Evolutionary conservation across 2,329 filamentous ascomycete species (phyloP).

Genomic region (Colletotrichum siamense): DNA sequence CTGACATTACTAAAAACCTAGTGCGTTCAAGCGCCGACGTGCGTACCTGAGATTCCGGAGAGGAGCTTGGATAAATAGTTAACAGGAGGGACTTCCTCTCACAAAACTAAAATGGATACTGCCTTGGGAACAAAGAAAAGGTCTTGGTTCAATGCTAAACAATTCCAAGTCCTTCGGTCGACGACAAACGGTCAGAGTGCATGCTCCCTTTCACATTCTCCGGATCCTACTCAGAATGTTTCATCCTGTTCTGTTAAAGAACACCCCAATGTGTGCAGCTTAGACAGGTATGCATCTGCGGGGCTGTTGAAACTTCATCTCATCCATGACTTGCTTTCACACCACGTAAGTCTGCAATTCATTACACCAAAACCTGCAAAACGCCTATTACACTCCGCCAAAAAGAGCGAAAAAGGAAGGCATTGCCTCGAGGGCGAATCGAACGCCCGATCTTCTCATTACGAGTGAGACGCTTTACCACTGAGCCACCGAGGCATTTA

Average conservation of each 20-base stretch:
- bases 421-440: conserved; percentile 19
- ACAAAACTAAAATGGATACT: background rate
- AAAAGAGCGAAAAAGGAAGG: background rate
- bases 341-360: accelerated
- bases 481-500: conserved; percentile 3
- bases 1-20: background rate
- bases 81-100: background rate
- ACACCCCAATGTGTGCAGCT: background rate
- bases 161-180: background rate
- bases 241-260: background rate
- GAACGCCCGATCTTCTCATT: conserved; percentile 21
- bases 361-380: background rate
- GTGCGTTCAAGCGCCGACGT: background rate
- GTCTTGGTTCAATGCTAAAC: background rate
- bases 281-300: background rate
- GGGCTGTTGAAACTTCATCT: background rate
- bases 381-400: background rate
- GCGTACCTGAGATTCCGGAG: too few relatives aligned
- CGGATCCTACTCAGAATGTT: background rate
- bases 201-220: background rate
- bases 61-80: background rate
- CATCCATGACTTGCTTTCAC: background rate
- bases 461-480: conserved; percentile 21
- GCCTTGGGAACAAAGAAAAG: too few relatives aligned
- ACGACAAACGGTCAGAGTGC: background rate